Evolutionary conservation across 192 early-diverging fungal species (phyloP), one percentile per base, ranked within the genome.

Genomic region (Oehlia diaphana): DNA sequence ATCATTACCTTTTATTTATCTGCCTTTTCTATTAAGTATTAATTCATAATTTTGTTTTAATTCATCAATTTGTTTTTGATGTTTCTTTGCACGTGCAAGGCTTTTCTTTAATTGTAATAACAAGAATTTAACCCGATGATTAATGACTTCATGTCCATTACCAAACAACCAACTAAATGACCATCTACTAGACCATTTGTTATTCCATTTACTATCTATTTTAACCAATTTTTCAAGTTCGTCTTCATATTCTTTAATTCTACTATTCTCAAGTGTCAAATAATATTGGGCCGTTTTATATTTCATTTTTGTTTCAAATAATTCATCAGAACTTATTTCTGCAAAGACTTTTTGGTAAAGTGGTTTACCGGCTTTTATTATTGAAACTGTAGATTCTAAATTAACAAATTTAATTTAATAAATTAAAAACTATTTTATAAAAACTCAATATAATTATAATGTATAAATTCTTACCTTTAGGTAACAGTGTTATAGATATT

Each of bases 271-370:
- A 8, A 84, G 79, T 77, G 87, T 84, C 13, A 90, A 89, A 42
- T 92, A 82, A 65, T 82, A 85, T 63, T 89, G 88, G 81, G 87
- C 86, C 62, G 90, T 90, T 79, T 90, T 84, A 7, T 94, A 81
- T 33, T 93, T 85, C 98, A 99, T 97, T 1, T 90, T 89, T 8
- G 92, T 94, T 0, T 91, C 83, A 84, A 95, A 94, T 1, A 90
- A 89, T 23, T 80, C 64, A 68, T 97, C 97, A 2, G 85, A 77
- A 12, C 90, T 72, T 21, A 99, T 91, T 19, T 91, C 86, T 28
- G 82, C 69, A 84, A 97, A 99, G 4, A 94, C 97, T 2, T 90
- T 84, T 31, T 87, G 83, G 78, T 91, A 96, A 7, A 99, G 88
- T 2, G 96, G 98, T 26, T 94, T 92, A 13, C 93, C 94, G 1